Percentiles rank a stretch among this genome's conserved stretches.
phyloP scores from a whole-genome alignment of 2,329 filamentous ascomycete species.

The Cercospora sesami region DNA sequence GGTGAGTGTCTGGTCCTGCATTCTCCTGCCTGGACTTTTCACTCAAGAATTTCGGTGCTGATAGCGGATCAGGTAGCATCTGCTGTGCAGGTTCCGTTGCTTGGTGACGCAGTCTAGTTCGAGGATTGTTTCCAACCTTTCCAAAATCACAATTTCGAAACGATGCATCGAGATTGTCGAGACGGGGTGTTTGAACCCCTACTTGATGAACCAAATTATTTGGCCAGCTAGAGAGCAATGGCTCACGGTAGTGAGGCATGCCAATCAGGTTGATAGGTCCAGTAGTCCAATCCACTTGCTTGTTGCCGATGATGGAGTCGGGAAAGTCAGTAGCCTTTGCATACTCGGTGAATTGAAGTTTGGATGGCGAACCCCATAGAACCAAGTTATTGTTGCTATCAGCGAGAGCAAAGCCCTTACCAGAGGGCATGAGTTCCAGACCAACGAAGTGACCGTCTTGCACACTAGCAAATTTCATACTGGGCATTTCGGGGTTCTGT shows the following conservation, averaged over 20 bases:
- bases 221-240: slow-evolving; percentile 85
- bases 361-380: slow-evolving; percentile 83
- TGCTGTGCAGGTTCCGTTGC: slow-evolving; percentile 54
- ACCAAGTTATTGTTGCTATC: slow-evolving; percentile 78
- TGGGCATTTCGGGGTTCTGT: slow-evolving; percentile 87
- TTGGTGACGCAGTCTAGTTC: slow-evolving; percentile 75
- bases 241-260: slow-evolving; percentile 90
- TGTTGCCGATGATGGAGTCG: slow-evolving; percentile 60
- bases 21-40: slow-evolving; percentile 73
- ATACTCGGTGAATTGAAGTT: slow-evolving; percentile 83
- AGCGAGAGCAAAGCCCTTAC: slow-evolving; percentile 78
- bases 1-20: slow-evolving; percentile 43
- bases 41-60: slow-evolving; percentile 89
- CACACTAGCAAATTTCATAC: slow-evolving; percentile 78
- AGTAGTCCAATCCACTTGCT: slow-evolving; percentile 44
- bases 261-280: slow-evolving; percentile 85
- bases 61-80: slow-evolving; percentile 60
- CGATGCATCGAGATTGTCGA: slow-evolving; percentile 69
- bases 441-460: slow-evolving; percentile 69
- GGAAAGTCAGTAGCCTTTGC: slow-evolving; percentile 76
- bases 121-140: slow-evolving; percentile 47
- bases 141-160: slow-evolving; percentile 74
- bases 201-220: slow-evolving; percentile 80
- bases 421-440: slow-evolving; percentile 83
- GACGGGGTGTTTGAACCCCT: slow-evolving; percentile 74